phyloP scores from a whole-genome alignment of 345 rosid genomes.

The Brassica incana region DNA sequence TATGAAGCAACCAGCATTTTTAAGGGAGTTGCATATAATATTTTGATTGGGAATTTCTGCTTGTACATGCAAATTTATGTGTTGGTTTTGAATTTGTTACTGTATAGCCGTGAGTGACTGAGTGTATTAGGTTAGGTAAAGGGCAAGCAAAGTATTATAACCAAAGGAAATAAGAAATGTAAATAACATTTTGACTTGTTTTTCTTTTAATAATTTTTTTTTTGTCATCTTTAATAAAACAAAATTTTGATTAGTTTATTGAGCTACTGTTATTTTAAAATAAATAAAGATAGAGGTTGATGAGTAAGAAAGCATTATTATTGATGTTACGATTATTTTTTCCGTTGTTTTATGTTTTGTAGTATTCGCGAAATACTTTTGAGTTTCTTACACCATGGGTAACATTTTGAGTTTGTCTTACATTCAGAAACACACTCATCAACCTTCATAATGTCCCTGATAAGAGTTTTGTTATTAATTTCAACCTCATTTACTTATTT shows the following conservation, averaged over 20 bases:
- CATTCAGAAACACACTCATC: too few species aligned
- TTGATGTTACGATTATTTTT: conserved; percentile 2
- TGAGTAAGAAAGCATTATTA: conserved; percentile 51
- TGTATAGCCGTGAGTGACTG: conserved; percentile 26
- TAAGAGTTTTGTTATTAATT: too few species aligned
- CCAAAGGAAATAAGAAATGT: background rate
- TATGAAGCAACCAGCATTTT: conserved; percentile 17
- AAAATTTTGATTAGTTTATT: background rate
- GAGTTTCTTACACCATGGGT: too few species aligned
- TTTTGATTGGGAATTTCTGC: background rate
- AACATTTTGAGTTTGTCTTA: too few species aligned
- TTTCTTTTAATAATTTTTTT: background rate
- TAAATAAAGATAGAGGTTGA: background rate
- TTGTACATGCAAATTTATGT: background rate
- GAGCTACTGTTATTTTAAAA: background rate
- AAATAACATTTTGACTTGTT: background rate
- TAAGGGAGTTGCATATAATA: background rate
- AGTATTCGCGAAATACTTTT: too few species aligned
- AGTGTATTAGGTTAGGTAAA: conserved; percentile 46
- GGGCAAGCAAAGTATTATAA: conserved; percentile 30
- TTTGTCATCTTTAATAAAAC: too few species aligned
- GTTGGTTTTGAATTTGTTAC: background rate
- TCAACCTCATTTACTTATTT: too few species aligned
- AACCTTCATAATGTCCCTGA: too few species aligned
- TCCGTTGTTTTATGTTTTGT: background rate